A percentile compares a stretch with the other conserved stretches of the same genome.
These are phyloP conservation scores for Aspergillus melleus DNA, from an alignment of 2,329 filamentous ascomycete genomes.

Conservation along the genomic window DNA sequence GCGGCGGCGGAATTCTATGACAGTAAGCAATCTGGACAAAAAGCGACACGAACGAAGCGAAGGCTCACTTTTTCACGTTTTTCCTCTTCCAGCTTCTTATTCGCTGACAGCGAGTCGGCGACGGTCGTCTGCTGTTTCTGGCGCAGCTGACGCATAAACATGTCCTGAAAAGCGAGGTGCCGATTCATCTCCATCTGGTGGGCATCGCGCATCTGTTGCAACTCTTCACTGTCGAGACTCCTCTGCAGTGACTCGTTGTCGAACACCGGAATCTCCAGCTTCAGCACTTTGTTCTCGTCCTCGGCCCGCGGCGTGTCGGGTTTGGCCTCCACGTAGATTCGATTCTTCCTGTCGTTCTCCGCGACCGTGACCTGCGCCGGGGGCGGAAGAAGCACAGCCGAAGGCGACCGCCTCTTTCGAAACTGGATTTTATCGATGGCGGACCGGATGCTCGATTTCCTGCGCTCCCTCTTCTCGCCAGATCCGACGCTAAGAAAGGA, in stretches of 20 bases:
- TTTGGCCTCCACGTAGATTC: constrained; percentile 38
- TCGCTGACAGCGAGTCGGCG: constrained; percentile 28
- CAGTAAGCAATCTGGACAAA: background rate
- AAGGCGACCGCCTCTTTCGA: constrained; percentile 34
- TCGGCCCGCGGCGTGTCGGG: constrained; percentile 10
- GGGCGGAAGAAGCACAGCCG: constrained; percentile 28
- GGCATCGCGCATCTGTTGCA: constrained; percentile 31
- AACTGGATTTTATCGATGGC: constrained; percentile 39
- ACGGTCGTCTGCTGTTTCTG: constrained; percentile 32
- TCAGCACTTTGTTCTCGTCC: constrained; percentile 21
- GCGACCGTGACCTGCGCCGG: constrained; percentile 29
- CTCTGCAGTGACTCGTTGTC: constrained; percentile 37
- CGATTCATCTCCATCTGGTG: constrained; percentile 32
- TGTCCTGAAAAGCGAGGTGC: constrained; percentile 37
- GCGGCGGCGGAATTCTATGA: constrained; percentile 38
- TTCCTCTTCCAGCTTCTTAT: constrained; percentile 34
- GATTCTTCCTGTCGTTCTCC: constrained; percentile 27
- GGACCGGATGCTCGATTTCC: constrained; percentile 33
- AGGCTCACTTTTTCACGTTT: constrained; percentile 40
- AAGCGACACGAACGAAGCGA: background rate
- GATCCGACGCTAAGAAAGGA: constrained; percentile 32
- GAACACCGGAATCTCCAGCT: constrained; percentile 35
- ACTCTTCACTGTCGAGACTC: constrained; percentile 33
- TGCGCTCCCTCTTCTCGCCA: constrained; percentile 30
- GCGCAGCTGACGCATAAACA: constrained; percentile 29